Evolutionary conservation across 2,329 filamentous ascomycete species (phyloP).

Genomic region (Ophiostoma pallidulum): DNA sequence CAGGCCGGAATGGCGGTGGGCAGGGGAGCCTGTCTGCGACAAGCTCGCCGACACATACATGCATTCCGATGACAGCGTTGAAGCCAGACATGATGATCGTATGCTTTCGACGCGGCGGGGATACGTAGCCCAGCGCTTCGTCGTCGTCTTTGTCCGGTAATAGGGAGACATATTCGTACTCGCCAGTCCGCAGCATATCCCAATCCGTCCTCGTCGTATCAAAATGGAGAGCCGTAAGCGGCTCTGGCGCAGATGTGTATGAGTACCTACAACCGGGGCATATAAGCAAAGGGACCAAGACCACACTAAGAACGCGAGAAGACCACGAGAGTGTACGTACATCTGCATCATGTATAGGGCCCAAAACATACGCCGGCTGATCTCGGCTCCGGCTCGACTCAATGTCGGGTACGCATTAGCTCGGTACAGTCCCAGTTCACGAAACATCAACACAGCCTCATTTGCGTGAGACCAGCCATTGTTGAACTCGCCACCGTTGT

Average conservation of each 20-base stretch:
- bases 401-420: background rate
- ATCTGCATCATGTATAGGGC: conserved; percentile 3
- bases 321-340: background rate
- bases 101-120: background rate
- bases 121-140: background rate
- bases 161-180: background rate
- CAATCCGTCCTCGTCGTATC: background rate
- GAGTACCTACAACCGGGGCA: background rate
- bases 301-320: too few species aligned
- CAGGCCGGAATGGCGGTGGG: background rate
- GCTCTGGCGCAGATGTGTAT: background rate
- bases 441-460: background rate
- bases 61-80: conserved; percentile 1
- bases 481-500: conserved; percentile 3
- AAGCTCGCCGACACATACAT: background rate
- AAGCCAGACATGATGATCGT: conserved; percentile 1
- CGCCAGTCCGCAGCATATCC: background rate
- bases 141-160: background rate
- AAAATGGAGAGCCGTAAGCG: background rate
- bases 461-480: conserved; percentile 4
- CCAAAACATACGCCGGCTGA: conserved; percentile 5
- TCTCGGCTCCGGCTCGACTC: background rate
- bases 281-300: background rate
- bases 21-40: background rate
- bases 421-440: conserved; percentile 1